These are phyloP conservation scores for Acanthamoeba lenticulata DNA, from an alignment of 208 protist species.

Conservation along the genomic window DNA sequence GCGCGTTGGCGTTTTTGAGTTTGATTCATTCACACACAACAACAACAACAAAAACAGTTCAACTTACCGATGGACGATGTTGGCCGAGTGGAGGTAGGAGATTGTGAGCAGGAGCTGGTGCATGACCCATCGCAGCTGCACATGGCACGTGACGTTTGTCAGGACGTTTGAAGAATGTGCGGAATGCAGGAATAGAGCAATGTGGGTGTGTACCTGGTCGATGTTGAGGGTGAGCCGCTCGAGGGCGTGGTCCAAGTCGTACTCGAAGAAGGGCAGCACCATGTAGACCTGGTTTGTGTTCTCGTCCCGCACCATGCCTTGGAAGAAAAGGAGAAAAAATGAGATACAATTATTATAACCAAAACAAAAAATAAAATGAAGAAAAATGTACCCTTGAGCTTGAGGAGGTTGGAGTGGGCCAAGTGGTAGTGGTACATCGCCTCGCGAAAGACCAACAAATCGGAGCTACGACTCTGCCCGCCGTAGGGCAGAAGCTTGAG, in stretches of 20 bases:
- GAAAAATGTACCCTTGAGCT: conserved; percentile 13
- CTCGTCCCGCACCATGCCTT: not conserved
- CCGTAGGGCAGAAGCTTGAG: not conserved
- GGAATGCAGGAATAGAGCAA: not conserved
- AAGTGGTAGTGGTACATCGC: not conserved
- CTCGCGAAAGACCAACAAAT: not conserved
- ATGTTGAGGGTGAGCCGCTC: not conserved
- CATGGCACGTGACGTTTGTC: no score
- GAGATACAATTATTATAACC: not conserved
- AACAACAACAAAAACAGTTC: not conserved
- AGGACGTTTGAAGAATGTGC: not conserved
- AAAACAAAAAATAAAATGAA: not conserved
- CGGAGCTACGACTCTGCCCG: not conserved
- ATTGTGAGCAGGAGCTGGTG: conserved; percentile 35
- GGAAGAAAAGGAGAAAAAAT: not conserved
- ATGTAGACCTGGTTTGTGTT: not conserved
- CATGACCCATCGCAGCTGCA: conserved; percentile 15
- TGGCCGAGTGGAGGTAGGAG: conserved; percentile 19
- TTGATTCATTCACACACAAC: not conserved
- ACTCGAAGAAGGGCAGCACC: conserved; percentile 47
- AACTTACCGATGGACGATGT: conserved; percentile 31
- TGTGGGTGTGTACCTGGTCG: not conserved
- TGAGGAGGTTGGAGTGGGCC: conserved; percentile 26
- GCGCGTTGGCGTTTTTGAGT: not conserved
- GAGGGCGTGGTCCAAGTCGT: conserved; percentile 25